Evolutionary conservation across 495 filamentous ascomycete species (phyloP).

Genomic region (Bacidia gigantensis): DNA sequence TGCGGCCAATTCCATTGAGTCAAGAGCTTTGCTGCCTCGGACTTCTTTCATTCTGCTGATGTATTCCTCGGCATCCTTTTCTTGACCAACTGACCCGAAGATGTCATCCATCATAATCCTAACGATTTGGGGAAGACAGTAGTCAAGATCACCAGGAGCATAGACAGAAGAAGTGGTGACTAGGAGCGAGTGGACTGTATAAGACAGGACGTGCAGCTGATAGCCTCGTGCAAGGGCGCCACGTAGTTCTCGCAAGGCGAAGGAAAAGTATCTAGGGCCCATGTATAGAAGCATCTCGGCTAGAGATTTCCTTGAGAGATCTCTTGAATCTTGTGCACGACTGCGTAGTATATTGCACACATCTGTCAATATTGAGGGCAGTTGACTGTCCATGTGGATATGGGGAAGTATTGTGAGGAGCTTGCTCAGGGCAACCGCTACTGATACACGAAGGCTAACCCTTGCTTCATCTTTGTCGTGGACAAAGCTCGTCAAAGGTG

Average conservation of each 20-base stretch:
- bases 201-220: slow-evolving; percentile 91
- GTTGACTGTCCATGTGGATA: slow-evolving; percentile 50
- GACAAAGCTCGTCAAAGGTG: slow-evolving; percentile 62
- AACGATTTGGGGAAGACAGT: slow-evolving; percentile 66
- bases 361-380: slow-evolving; percentile 78
- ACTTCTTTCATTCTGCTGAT: slow-evolving; percentile 93
- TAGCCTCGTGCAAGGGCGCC: slow-evolving; percentile 70
- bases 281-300: slow-evolving; percentile 65
- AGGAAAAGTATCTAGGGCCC: slow-evolving; percentile 70
- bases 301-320: slow-evolving; percentile 79
- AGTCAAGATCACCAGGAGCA: slow-evolving; percentile 72
- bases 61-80: slow-evolving; percentile 96
- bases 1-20: slow-evolving; percentile 90
- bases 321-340: slow-evolving; percentile 73
- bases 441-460: slow-evolving; percentile 79
- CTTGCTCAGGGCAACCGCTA: slow-evolving; percentile 76
- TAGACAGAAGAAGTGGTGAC: slow-evolving; percentile 60
- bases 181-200: slow-evolving; percentile 85
- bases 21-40: slow-evolving; percentile 92
- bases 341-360: slow-evolving; percentile 85
- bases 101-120: slow-evolving; percentile 92
- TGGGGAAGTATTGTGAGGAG: slow-evolving; percentile 66
- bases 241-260: slow-evolving; percentile 84
- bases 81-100: slow-evolving; percentile 87
- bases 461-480: slow-evolving; percentile 88